phyloP scores from a whole-genome alignment of 208 protist species.

The Wallacemonas sp. region DNA sequence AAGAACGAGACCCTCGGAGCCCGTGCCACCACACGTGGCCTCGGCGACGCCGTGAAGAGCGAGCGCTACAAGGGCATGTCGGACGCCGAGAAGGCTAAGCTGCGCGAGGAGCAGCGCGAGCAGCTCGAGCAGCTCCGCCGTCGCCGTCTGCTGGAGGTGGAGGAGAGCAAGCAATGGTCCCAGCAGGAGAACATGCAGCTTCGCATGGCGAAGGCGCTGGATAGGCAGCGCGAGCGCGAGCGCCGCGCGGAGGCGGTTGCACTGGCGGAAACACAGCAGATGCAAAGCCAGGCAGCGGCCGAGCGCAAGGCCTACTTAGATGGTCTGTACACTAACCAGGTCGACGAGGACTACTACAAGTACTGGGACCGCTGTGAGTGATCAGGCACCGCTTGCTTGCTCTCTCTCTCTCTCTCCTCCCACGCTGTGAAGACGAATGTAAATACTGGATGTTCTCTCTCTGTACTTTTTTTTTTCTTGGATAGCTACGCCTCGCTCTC shows the following conservation, averaged over 20 bases:
- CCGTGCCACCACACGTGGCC: conserved; percentile 14
- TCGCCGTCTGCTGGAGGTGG: conserved; percentile 82
- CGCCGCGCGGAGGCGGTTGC: conserved; percentile 62
- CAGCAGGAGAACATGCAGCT: conserved; percentile 90
- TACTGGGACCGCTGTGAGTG: conserved; percentile 87
- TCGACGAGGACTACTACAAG: conserved; percentile 94
- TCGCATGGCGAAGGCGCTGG: conserved; percentile 85
- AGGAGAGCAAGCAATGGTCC: conserved; percentile 86
- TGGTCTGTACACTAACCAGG: conserved; percentile 81
- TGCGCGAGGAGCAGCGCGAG: conserved; percentile 68
- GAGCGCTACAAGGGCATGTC: conserved; percentile 86
- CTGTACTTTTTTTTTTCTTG: not conserved
- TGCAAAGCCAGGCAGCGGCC: conserved; percentile 53
- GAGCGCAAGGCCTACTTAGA: conserved; percentile 64
- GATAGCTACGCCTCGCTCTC: no score
- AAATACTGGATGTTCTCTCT: not conserved
- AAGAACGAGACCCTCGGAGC: conserved; percentile 33
- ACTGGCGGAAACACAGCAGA: conserved; percentile 66
- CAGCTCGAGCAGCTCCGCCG: conserved; percentile 83
- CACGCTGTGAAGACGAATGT: not conserved
- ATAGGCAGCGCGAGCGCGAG: conserved; percentile 85
- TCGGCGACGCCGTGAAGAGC: conserved; percentile 75
- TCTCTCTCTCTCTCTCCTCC: not conserved
- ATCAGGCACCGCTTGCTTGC: conserved; percentile 7
- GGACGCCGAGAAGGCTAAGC: conserved; percentile 43